phyloP scores from a whole-genome alignment of 208 protist genomes.

The Porcisia deanei region DNA sequence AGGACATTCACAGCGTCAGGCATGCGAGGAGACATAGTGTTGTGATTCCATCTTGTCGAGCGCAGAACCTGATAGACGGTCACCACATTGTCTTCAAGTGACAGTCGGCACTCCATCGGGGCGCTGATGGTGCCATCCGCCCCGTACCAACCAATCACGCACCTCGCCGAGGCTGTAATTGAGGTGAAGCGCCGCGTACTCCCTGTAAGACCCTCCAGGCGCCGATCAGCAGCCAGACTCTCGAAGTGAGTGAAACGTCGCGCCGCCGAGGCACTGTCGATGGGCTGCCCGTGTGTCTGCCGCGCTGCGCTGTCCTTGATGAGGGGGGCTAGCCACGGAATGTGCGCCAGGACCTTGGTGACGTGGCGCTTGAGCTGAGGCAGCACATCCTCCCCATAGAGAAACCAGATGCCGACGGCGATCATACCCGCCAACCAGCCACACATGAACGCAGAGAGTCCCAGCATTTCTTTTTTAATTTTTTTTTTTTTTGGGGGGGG shows the following conservation, averaged over 20 bases:
- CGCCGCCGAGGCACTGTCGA: background rate
- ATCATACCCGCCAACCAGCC: slow-evolving; percentile 55
- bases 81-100: slow-evolving; percentile 29
- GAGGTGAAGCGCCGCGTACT: slow-evolving; percentile 25
- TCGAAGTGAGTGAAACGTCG: background rate
- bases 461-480: slow-evolving; percentile 13
- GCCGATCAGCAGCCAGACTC: slow-evolving; percentile 23
- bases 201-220: slow-evolving; percentile 42
- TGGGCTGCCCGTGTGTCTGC: background rate
- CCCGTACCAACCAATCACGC: slow-evolving; percentile 41
- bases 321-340: slow-evolving; percentile 8
- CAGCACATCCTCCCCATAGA: slow-evolving; percentile 55
- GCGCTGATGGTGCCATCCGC: slow-evolving; percentile 25
- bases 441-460: slow-evolving; percentile 39
- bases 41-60: slow-evolving; percentile 3
- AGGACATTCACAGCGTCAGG: background rate
- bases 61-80: slow-evolving; percentile 47
- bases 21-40: background rate
- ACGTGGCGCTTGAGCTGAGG: slow-evolving; percentile 24
- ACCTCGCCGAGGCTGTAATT: slow-evolving; percentile 33
- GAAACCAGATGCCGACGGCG: slow-evolving; percentile 41
- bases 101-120: slow-evolving; percentile 39
- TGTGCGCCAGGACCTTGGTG: slow-evolving; percentile 18
- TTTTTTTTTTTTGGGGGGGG: no score
- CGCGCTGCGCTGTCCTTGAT: background rate